Percentiles rank a stretch among this genome's conserved stretches.
Conservation (phyloP, 169 alveolate genomes). For the Eimeria zaria region DNA sequence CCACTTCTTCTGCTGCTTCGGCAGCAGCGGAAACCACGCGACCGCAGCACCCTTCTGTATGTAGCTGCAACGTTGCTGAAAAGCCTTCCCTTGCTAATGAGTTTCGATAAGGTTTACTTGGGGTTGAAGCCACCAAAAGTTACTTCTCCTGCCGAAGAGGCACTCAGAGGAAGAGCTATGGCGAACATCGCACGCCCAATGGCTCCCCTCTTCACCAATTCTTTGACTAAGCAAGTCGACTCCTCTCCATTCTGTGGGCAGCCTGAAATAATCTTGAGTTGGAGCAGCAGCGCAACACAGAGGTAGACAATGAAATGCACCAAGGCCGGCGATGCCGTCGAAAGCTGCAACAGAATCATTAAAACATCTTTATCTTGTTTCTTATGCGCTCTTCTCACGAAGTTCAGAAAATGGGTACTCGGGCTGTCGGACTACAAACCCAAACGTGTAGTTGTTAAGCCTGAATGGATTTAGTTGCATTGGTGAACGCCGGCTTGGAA, state of each 20-base stretch:
- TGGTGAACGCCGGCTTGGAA: not conserved
- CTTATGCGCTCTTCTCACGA: constrained; percentile 17
- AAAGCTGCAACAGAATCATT: constrained; percentile 34
- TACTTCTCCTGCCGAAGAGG: constrained; percentile 39
- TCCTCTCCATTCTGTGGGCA: not conserved
- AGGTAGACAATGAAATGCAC: not conserved
- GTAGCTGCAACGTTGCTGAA: not conserved
- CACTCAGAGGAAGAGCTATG: constrained; percentile 15
- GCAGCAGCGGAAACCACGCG: constrained; percentile 58
- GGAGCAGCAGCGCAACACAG: not conserved
- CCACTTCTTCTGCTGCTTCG: constrained; percentile 12
- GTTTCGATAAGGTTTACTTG: not conserved
- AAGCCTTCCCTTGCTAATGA: not conserved
- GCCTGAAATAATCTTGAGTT: not conserved
- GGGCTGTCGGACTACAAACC: constrained; percentile 40
- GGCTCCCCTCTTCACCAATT: constrained; percentile 12
- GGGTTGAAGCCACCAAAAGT: constrained; percentile 52
- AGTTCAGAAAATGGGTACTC: constrained; percentile 63
- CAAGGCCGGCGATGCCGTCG: constrained; percentile 70
- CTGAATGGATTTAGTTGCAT: not conserved
- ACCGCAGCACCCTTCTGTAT: not conserved
- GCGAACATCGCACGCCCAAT: constrained; percentile 13
- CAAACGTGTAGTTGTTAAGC: not conserved
- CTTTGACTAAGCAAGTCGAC: not conserved
- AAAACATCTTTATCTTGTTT: not conserved